Evolutionary conservation across 176 grass and related monocot species (phyloP), one percentile per base, ranked within the genome.

Genomic region (Rhynchospora breviuscula): DNA sequence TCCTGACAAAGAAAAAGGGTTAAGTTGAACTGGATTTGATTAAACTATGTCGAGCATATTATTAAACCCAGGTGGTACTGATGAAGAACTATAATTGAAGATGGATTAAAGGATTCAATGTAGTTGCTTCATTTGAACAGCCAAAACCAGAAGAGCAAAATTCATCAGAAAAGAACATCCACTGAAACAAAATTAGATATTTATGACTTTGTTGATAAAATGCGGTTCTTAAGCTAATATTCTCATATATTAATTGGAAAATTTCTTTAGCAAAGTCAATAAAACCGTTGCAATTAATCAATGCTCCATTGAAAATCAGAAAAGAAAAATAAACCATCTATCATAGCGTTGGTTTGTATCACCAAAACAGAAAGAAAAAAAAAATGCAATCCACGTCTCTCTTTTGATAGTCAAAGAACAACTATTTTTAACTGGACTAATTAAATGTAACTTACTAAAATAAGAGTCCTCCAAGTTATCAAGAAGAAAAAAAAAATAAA

Each of bases 321-420:
- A 44, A 63, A 81, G 67, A 2, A 65, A 29, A 82, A 52, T 66
- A 45, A 67, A 31, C 21, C 5, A 82, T 43, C 48, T 21, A 63
- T 63, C n/a, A 51, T 48, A 82, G 80, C 45, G 54, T 14, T 46
- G 40, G 59, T 53, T 82, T 35, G 62, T 47, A 26, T 15, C 17
- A 19, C 63, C 61, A 68, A 82, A 82, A 7, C 67, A 82, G 80
- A 82, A 82, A 82, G 46, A 82, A 67, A 68, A 48, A 68, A 48
- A 68, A 82, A 82, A 82, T 82, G 80, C 80, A 82, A 63, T 60
- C 60, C 73, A 78, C 73, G 4, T 23, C 67, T 82, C 48, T 49
- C 60, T 82, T 82, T 51, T 33, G 67, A 82, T 67, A 82, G 25
- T 66, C 60, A 82, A 49, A 67, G 63, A 43, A 51, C 61, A 47